Evolutionary conservation across 768 basidiomycete genomes (phyloP).

Genomic region (Pholiota molesta): DNA sequence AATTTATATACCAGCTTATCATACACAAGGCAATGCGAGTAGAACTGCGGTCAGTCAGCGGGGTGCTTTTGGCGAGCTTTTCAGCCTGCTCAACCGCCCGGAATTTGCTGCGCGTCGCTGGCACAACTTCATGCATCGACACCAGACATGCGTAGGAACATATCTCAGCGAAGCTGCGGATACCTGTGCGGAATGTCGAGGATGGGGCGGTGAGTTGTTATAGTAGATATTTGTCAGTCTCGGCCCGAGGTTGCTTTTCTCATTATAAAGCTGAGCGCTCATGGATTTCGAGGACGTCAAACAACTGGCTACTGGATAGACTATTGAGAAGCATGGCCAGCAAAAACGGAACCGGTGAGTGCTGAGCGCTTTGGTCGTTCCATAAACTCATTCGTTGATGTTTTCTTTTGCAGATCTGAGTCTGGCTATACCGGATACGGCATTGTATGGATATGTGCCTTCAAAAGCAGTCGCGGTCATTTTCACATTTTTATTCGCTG

Average conservation of each 20-base stretch:
- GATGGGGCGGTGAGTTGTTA: neutral
- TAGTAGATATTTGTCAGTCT: neutral
- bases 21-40: too few relatives aligned
- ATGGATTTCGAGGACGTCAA: neutral
- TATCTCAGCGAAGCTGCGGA: too few relatives aligned
- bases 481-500: neutral
- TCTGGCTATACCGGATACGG: neutral
- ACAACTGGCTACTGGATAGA: neutral
- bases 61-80: too few relatives aligned
- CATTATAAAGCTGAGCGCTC: neutral
- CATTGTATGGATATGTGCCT: slow-evolving; percentile 7
- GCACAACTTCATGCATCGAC: too few relatives aligned
- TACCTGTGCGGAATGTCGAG: too few relatives aligned
- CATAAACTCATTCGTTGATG: neutral
- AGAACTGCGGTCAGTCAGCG: too few relatives aligned
- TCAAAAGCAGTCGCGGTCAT: slow-evolving; percentile 4
- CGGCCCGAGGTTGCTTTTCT: neutral
- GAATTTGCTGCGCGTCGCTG: too few relatives aligned
- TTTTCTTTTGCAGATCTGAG: neutral
- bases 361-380: neutral
- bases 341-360: neutral
- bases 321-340: neutral
- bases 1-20: neutral
- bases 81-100: too few relatives aligned
- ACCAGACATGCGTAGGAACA: too few relatives aligned